Percentiles rank a stretch among this genome's conserved stretches.
Conservation (phyloP, 2,329 filamentous ascomycete genomes). For the Eurotiales sp. region DNA sequence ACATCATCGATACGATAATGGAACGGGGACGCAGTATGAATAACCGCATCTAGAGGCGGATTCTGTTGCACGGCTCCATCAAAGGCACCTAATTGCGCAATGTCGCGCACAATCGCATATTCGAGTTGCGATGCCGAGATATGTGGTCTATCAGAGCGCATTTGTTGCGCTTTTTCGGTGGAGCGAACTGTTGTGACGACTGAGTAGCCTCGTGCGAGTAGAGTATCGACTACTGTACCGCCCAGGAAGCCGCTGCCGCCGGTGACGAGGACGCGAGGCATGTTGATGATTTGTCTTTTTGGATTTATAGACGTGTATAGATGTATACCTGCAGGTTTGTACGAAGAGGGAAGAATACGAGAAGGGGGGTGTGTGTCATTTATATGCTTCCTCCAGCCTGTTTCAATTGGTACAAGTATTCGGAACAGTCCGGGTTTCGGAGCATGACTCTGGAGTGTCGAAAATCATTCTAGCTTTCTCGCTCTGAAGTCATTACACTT, state of each 20-base stretch:
- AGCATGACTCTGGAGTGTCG: too few relatives aligned
- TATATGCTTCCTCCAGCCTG: too few relatives aligned
- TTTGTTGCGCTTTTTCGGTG: slow-evolving; percentile 19
- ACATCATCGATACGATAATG: slow-evolving; percentile 20
- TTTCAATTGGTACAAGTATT: too few relatives aligned
- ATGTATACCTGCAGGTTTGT: too few relatives aligned
- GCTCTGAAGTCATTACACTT: too few relatives aligned
- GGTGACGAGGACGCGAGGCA: slow-evolving; percentile 13
- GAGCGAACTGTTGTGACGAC: slow-evolving; percentile 26
- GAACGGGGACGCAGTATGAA: slow-evolving; percentile 27
- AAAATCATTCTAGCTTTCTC: too few relatives aligned
- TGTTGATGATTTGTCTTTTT: too few relatives aligned
- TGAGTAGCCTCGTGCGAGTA: slow-evolving; percentile 20
- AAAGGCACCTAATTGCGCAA: slow-evolving; percentile 31
- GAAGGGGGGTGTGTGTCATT: too few relatives aligned
- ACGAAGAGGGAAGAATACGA: too few relatives aligned
- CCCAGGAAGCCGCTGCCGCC: slow-evolving; percentile 22
- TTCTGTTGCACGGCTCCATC: slow-evolving; percentile 22
- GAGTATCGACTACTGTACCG: slow-evolving; percentile 19
- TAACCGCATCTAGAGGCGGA: slow-evolving; percentile 30
- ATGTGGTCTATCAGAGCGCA: slow-evolving; percentile 20
- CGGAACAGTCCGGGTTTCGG: too few relatives aligned
- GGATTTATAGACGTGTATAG: too few relatives aligned
- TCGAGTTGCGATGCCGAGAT: slow-evolving; percentile 18
- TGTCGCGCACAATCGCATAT: slow-evolving; percentile 28